Evolutionary conservation across 2,329 filamentous ascomycete genomes (phyloP).

Genomic region (Ascosphaera aggregata): DNA sequence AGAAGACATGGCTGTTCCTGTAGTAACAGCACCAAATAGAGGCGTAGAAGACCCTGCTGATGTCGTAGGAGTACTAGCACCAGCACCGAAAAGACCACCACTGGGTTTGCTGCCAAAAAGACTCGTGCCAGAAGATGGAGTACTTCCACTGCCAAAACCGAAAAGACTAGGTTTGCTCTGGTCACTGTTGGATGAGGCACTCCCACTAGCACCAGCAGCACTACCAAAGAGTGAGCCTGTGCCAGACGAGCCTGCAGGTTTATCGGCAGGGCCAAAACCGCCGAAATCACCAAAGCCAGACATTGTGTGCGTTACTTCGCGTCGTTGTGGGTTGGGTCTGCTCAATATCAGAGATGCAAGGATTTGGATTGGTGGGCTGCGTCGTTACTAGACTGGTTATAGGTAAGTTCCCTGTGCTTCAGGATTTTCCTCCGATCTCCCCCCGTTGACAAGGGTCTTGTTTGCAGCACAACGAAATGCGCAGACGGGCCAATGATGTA

Average conservation of each 20-base stretch:
- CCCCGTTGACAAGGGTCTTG: too few species aligned
- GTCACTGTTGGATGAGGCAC: background rate
- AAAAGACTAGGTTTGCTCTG: background rate
- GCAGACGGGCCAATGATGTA: too few species aligned
- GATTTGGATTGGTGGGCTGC: background rate
- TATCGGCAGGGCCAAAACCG: background rate
- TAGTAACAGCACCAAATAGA: constrained; percentile 3
- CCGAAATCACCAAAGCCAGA: background rate
- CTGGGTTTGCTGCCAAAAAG: constrained; percentile 8
- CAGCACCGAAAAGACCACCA: constrained; percentile 5
- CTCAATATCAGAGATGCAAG: background rate
- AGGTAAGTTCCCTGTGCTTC: background rate
- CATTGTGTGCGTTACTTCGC: background rate
- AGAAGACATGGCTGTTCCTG: background rate
- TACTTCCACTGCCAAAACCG: background rate
- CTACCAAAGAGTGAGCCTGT: background rate
- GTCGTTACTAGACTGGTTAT: background rate
- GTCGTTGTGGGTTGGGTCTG: background rate
- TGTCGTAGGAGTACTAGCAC: constrained; percentile 5
- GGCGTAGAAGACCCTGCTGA: constrained; percentile 3
- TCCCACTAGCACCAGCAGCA: background rate
- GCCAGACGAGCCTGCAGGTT: background rate
- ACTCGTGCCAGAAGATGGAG: background rate
- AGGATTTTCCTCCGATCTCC: background rate
- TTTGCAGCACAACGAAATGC: too few species aligned